Percentiles rank a stretch among this genome's conserved stretches.
Evolutionary conservation across 1,284 basidiomycete genomes (phyloP).

Genomic region (Puccinia hordei): DNA sequence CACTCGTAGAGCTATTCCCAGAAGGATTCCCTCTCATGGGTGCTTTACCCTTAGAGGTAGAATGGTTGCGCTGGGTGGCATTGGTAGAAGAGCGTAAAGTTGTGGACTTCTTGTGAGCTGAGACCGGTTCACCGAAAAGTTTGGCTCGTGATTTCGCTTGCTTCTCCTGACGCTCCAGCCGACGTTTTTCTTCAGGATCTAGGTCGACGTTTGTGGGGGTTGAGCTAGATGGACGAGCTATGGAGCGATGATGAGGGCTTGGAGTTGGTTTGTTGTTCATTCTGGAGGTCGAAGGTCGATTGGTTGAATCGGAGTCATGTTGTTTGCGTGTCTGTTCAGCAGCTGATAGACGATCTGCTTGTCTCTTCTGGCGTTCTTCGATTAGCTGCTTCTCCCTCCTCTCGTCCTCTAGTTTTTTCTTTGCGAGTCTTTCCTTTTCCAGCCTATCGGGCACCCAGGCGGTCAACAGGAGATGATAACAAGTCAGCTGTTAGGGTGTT

Average conservation of each 20-base stretch:
- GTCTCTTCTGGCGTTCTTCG: conserved; percentile 35
- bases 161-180: conserved; percentile 45
- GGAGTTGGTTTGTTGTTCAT: neutral
- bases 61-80: neutral
- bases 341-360: conserved; percentile 12
- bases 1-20: neutral
- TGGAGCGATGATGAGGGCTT: conserved; percentile 5
- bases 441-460: conserved; percentile 5
- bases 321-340: conserved; percentile 1
- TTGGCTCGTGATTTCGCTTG: conserved; percentile 26
- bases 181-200: conserved; percentile 46
- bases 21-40: neutral
- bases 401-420: conserved; percentile 38
- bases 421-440: conserved; percentile 41
- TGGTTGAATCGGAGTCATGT: conserved; percentile 16
- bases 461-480: neutral
- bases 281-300: neutral
- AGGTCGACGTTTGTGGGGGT: neutral
- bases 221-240: conserved; percentile 2
- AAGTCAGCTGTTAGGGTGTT: neutral
- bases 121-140: conserved; percentile 43
- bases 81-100: neutral
- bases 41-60: conserved; percentile 4
- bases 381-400: conserved; percentile 21
- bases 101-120: conserved; percentile 18